Base-by-base conservation (phyloP, 495 filamentous ascomycete genomes). In the Rhizodiscina lignyota region DNA sequence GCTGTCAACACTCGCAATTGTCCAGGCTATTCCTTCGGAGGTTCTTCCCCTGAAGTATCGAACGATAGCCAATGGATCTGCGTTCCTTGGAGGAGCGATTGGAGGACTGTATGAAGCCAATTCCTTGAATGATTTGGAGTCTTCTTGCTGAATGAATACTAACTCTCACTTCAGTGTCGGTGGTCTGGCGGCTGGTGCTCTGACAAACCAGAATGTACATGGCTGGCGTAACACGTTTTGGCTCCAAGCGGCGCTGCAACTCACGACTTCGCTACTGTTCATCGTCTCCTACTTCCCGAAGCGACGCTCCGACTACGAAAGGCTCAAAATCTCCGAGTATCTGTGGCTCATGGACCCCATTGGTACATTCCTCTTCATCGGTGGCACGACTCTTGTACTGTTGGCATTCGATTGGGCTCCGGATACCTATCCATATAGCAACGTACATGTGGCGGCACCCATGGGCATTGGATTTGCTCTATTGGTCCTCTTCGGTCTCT, bases 161-260 rank as follows among this genome's bases (percentile, higher is more conserved):
- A 16, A 45, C 3, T 22, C 17, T 28, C 19, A 22, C 13, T 66
- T 62, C 18, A n/a, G n/a, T n/a, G 44, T 64, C 30, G 66, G 60
- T 11, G 44, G 53, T 12, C 44, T 70, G 2, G 60, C 60, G 22
- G 63, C 65, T 3, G 66, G 66, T 5, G 66, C 54, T n/a, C 57
- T 68, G 3, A 68, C 66, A 0, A 66, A 68, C 33, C 39, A 49
- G 1, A 52, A 47, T 42, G 30, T 53, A 1, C 43, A 40, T 0
- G 67, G 67, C 15, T 72, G 67, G 67, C 54, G 67, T 2, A 57
- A 60, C 34, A 70, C 70, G 35, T 72, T 69, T 51, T 71, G 66
- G 67, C 67, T 72, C 12, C 67, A 72, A 49, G 67, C 67, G 0
- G 64, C 54, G 2, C 63, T 70, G 41, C 67, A 69, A 33, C 51